Evolutionary conservation across 2,329 filamentous ascomycete genomes (phyloP), one percentile per base, ranked within the genome.

Genomic region (Zymoseptoria passerinii): DNA sequence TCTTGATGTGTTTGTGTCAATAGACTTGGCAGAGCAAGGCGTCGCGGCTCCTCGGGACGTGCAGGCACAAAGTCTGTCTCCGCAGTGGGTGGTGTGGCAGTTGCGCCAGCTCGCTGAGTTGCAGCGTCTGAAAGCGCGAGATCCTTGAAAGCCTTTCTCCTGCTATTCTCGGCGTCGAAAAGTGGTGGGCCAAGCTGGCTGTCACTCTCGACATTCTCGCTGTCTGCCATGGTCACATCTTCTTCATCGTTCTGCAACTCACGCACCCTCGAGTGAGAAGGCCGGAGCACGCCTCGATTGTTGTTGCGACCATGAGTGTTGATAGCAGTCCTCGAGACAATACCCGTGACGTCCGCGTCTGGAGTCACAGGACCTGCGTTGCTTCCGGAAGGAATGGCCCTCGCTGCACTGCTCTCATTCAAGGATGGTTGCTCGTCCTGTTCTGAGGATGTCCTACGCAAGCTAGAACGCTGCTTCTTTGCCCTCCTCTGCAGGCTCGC

Each of bases 1-100:
- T 96, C 92, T 71, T 94, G 89, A 48, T 87, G 85, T 58, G 85
- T 83, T 56, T 87, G 81, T 52, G 85, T 87, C 67, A 91, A 86
- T 53, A 92, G 79, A 40, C 76, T 76, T 9, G 81, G 76, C 55
- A 77, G 70, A 50, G 68, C 61, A 27, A 68, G 70, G 52, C 69
- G 63, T 52, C 61, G 59, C 18, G 54, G 49, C 51, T 64, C 60
- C 53, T 57, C 55, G 18, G 51, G 49, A 9, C 55, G 61, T 23
- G 76, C 68, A 74, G 83, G 81, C 63, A 88, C 86, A 9, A 83
- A 73, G 61, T 91, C 88, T 20, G 84, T 82, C 62, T 91, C 89
- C 8, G 83, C 87, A 63, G 90, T 84, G 6, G 88, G 88, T 28
- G 89, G 88, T 8, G 89, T 90, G 54, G 88, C 86, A 66, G 88